Percentiles rank a stretch among this genome's conserved stretches.
Evolutionary conservation across 768 basidiomycete genomes (phyloP).

Genomic region (Neoboletus subvelutipes): DNA sequence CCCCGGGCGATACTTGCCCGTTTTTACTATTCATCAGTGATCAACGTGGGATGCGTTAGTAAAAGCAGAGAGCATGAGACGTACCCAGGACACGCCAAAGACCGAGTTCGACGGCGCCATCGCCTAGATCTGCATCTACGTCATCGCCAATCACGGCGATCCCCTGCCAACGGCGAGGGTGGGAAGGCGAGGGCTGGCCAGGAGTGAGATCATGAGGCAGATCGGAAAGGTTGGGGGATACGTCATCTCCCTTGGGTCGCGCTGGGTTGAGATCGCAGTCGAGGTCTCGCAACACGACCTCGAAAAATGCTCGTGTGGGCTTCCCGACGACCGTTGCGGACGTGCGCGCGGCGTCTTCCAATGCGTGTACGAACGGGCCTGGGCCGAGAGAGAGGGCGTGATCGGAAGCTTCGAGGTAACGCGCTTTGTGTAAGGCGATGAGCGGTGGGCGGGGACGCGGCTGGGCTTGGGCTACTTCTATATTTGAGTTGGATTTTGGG

Average conservation of each 20-base stretch:
- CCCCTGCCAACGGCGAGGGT: slow-evolving; percentile 7
- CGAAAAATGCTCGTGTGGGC: slow-evolving; percentile 57
- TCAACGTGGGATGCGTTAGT: background rate
- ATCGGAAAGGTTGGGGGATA: background rate
- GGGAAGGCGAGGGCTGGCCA: no score
- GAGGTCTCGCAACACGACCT: slow-evolving; percentile 52
- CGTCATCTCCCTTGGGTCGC: background rate
- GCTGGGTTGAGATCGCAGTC: slow-evolving; percentile 6
- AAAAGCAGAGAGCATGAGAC: slow-evolving; percentile 10
- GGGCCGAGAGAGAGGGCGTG: slow-evolving; percentile 62
- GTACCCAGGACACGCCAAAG: slow-evolving; percentile 63
- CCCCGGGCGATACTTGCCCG: slow-evolving; percentile 67
- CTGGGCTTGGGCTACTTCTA: no score
- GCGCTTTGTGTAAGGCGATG: slow-evolving; percentile 60
- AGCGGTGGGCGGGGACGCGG: slow-evolving; percentile 32
- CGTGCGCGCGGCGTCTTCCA: slow-evolving; percentile 53
- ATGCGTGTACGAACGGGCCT: slow-evolving; percentile 65
- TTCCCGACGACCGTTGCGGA: slow-evolving; percentile 62
- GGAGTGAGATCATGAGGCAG: background rate
- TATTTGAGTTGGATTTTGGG: no score
- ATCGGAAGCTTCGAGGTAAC: slow-evolving; percentile 48
- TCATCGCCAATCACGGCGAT: slow-evolving; percentile 67
- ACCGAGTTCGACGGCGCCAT: slow-evolving; percentile 57
- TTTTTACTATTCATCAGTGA: slow-evolving; percentile 43
- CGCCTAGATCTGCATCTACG: slow-evolving; percentile 60